Conservation (phyloP, 2,329 filamentous ascomycete species). For the Epicoccum sorghinum region DNA sequence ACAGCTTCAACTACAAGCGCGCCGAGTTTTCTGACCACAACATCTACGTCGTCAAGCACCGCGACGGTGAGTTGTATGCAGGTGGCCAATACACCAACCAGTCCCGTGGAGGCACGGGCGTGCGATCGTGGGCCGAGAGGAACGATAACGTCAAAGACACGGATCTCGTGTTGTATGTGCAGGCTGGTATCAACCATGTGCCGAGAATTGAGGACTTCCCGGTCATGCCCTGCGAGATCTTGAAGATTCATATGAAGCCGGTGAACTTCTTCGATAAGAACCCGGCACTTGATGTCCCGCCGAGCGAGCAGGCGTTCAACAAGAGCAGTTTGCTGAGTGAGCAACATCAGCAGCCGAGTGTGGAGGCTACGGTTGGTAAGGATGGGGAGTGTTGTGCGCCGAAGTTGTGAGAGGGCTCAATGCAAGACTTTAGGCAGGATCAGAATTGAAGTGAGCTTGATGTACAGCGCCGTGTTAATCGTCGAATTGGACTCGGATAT, state of each 20-base stretch:
- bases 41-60: constrained; percentile 64
- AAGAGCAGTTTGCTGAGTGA: constrained; percentile 46
- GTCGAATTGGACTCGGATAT: no score
- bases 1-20: constrained; percentile 62
- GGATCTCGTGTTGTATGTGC: constrained; percentile 63
- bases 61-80: constrained; percentile 64
- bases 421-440: no score
- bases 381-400: constrained; percentile 50
- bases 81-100: constrained; percentile 67
- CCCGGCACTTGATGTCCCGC: constrained; percentile 64
- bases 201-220: constrained; percentile 64
- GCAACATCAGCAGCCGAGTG: constrained; percentile 46
- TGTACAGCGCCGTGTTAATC: no score
- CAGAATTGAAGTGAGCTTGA: no score
- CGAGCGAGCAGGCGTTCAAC: constrained; percentile 57
- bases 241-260: constrained; percentile 63
- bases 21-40: constrained; percentile 65
- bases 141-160: constrained; percentile 61
- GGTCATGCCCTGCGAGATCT: constrained; percentile 64
- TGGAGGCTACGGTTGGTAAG: constrained; percentile 43
- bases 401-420: constrained; percentile 22
- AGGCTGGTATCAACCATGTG: constrained; percentile 65
- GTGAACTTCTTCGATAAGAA: constrained; percentile 66
- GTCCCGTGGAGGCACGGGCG: constrained; percentile 58
- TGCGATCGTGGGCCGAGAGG: constrained; percentile 57